Base-by-base conservation (phyloP, 306 rosid genomes). In the Ceratonia siliqua region DNA sequence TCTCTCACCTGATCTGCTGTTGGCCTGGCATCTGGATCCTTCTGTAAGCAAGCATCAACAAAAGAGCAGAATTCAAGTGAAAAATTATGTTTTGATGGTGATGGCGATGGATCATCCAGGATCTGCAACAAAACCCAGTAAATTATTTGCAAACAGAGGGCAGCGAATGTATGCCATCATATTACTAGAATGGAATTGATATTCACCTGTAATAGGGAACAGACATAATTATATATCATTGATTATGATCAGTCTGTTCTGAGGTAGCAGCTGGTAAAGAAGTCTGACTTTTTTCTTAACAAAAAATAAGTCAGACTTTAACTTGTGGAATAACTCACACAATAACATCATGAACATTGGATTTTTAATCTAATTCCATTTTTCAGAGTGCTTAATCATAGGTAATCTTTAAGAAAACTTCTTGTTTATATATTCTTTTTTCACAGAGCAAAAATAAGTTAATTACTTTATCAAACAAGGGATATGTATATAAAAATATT, bases 101-200 rank as follows among this genome's bases (percentile, higher is more conserved):
- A 87, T 30, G 99, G 99, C 6, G 99, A 94, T 38, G 99, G 96
- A 78, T 94, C 99, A 21, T 92, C 99, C 76, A 94, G 82, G 80
- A 90, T 94, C 99, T 94, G 88, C 64, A 83, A 82, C 17, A 66
- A 76, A 74, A 66, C 33, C 21, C 46, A 48, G 46, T 14, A 70
- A 36, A 50, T 82, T 70, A 82, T 76, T 64, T 20, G 32, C 77
- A 59, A 62, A 18, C 17, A 10, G 52, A 82, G 59, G 59, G 38
- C 38, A 10, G 20, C 9, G 8, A n/a, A 46, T 22, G 18, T 5
- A 36, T 8, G 22, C 20, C 71, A 59, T 45, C 32, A 61, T 67
- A 59, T 57, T 68, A 68, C 32, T 33, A 61, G 22, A 79, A 64
- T n/a, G 45, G 41, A 53, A 50, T 41, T 15, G 73, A 27, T 25